These are phyloP conservation scores for Coemansia sp. DNA, from an alignment of 192 early-diverging fungal genomes.

Conservation along the genomic window DNA sequence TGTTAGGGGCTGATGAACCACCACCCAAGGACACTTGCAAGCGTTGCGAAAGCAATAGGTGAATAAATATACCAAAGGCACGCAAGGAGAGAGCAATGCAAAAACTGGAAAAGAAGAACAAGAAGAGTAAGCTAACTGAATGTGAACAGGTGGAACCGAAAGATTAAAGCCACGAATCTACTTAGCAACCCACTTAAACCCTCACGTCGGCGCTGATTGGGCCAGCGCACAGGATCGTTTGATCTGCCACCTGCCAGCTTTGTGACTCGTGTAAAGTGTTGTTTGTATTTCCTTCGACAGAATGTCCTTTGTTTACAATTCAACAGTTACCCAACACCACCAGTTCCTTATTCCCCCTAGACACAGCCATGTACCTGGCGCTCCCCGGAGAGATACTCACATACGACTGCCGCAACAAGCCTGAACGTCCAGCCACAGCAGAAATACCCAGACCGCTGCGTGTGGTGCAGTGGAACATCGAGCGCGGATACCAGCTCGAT, in stretches of 20 bases:
- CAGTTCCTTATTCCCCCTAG: not conserved
- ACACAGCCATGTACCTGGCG: slow-evolving; percentile 30
- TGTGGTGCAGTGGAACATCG: slow-evolving; percentile 80
- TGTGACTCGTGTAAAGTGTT: not conserved
- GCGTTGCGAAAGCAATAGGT: not conserved
- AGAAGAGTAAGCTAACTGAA: not conserved
- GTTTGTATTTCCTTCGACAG: too few relatives aligned
- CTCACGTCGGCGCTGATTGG: too few relatives aligned
- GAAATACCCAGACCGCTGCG: slow-evolving; percentile 54
- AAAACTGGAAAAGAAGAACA: not conserved
- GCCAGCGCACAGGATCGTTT: too few relatives aligned
- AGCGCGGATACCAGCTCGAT: slow-evolving; percentile 72
- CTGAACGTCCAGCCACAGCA: not conserved
- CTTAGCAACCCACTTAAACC: too few relatives aligned
- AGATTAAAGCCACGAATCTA: not conserved
- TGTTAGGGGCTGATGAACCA: not conserved
- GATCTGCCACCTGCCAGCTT: too few relatives aligned
- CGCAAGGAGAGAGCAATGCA: not conserved
- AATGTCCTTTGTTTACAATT: not conserved
- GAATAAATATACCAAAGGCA: not conserved
- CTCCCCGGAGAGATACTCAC: slow-evolving; percentile 39
- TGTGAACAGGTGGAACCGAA: too few relatives aligned
- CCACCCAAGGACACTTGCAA: not conserved
- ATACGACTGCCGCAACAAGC: slow-evolving; percentile 34
- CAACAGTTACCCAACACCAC: not conserved